These are phyloP conservation scores for Ceratocystis alfenasii DNA, from an alignment of 2,329 filamentous ascomycete species.

Conservation along the genomic window DNA sequence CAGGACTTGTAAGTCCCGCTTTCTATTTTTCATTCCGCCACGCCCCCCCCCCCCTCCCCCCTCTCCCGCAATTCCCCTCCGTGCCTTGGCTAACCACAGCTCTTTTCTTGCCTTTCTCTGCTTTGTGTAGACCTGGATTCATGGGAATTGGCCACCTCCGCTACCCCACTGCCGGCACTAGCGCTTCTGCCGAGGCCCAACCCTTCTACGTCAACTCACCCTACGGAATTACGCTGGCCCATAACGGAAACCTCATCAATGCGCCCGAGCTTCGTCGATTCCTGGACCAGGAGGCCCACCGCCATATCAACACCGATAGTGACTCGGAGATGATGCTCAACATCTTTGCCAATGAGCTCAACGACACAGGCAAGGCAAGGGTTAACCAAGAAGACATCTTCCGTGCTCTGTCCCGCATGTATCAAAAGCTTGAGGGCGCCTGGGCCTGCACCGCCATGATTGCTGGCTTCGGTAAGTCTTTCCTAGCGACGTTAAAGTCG, in stretches of 20 bases:
- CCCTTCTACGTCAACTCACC: conserved; percentile 82
- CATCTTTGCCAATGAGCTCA: conserved; percentile 71
- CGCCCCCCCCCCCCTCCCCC: conserved; percentile 31
- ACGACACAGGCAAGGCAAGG: conserved; percentile 68
- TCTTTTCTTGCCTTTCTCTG: background rate
- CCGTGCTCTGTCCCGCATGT: conserved; percentile 57
- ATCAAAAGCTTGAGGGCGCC: conserved; percentile 58
- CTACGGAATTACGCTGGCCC: conserved; percentile 67
- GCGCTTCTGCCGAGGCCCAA: conserved; percentile 63
- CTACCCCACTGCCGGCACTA: conserved; percentile 82
- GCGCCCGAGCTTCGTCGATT: conserved; percentile 55
- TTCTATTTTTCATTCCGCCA: conserved; percentile 24
- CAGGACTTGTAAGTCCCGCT: conserved; percentile 20
- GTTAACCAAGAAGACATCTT: conserved; percentile 71
- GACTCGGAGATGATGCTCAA: conserved; percentile 80
- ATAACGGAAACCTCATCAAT: conserved; percentile 84
- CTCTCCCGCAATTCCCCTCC: background rate
- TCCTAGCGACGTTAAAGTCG: background rate
- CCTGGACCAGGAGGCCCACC: conserved; percentile 65
- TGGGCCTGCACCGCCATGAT: conserved; percentile 76
- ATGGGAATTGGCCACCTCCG: conserved; percentile 79
- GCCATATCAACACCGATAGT: conserved; percentile 82
- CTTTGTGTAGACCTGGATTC: conserved; percentile 51
- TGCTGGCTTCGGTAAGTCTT: conserved; percentile 53
- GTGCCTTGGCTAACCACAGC: background rate